phyloP scores from a whole-genome alignment of 1,139 yeast species.

The Diutina mesorugosa region DNA sequence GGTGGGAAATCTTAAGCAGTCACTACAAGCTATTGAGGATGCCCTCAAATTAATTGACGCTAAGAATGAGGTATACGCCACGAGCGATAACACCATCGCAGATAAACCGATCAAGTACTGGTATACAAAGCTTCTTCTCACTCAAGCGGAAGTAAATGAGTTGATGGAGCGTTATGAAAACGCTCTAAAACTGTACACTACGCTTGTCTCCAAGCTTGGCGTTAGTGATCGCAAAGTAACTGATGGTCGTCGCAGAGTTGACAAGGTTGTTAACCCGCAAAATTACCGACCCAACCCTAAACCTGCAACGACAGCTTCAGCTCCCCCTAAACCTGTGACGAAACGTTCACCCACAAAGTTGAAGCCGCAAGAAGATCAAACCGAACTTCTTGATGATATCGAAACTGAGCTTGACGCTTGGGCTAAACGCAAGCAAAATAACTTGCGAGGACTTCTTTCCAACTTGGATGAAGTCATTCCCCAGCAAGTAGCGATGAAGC shows the following conservation, averaged over 20 bases:
- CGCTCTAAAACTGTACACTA: slow-evolving; percentile 49
- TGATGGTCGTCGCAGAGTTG: slow-evolving; percentile 79
- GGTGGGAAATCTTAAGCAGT: slow-evolving; percentile 61
- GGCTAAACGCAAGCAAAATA: slow-evolving; percentile 67
- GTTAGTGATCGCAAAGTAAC: slow-evolving; percentile 48
- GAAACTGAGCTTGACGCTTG: slow-evolving; percentile 36
- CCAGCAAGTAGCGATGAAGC: slow-evolving; percentile 36
- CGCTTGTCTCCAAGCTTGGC: slow-evolving; percentile 50
- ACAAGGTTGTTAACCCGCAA: slow-evolving; percentile 43
- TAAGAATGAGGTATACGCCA: slow-evolving; percentile 10
- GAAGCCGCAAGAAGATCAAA: slow-evolving; percentile 1
- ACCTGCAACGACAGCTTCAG: neutral
- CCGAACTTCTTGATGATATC: slow-evolving; percentile 4
- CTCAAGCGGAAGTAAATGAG: slow-evolving; percentile 79
- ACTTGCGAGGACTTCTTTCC: slow-evolving; percentile 61
- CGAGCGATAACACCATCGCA: slow-evolving; percentile 14
- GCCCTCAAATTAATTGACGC: slow-evolving; percentile 50
- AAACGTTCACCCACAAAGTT: neutral
- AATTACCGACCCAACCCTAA: slow-evolving; percentile 6
- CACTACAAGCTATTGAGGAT: slow-evolving; percentile 37
- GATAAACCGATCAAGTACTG: slow-evolving; percentile 54
- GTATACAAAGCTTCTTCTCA: slow-evolving; percentile 56
- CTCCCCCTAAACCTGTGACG: neutral
- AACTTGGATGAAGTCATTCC: slow-evolving; percentile 51
- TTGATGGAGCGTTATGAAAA: slow-evolving; percentile 55